These are phyloP conservation scores for Trichoderma erinaceum DNA, from an alignment of 495 filamentous ascomycete genomes.

Conservation along the genomic window DNA sequence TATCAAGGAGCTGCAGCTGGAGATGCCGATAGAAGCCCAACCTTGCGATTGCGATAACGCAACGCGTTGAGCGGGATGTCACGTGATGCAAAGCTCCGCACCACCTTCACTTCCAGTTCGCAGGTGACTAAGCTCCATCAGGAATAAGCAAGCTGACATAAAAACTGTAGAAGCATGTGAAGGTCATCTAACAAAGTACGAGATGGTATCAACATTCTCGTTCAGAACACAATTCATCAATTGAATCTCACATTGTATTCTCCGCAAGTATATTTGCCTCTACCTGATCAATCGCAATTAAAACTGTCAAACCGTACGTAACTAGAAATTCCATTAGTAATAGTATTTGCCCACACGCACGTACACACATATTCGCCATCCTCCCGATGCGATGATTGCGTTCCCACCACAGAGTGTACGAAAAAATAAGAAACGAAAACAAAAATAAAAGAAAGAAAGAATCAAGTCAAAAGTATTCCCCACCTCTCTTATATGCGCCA, in stretches of 20 bases:
- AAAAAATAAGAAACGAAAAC: neutral
- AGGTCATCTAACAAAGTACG: neutral
- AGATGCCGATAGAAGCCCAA: neutral
- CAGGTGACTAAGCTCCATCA: neutral
- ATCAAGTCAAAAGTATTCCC: neutral
- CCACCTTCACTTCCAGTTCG: neutral
- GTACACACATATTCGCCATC: too few relatives aligned
- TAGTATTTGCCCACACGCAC: too few relatives aligned
- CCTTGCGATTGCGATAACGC: neutral
- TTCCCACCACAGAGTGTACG: too few relatives aligned
- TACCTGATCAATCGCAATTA: neutral
- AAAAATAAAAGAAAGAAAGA: neutral
- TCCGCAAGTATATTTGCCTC: neutral
- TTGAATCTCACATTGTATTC: neutral
- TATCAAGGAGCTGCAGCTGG: neutral
- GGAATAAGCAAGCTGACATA: neutral
- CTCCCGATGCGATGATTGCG: too few relatives aligned
- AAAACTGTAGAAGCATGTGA: neutral
- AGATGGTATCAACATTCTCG: neutral
- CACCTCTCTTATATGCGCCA: neutral
- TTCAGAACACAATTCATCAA: neutral
- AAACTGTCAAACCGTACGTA: neutral
- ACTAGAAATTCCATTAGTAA: neutral
- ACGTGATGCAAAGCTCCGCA: neutral
- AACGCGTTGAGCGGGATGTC: constrained; percentile 9